Percentiles rank a stretch among this genome's conserved stretches.
Evolutionary conservation across 2,329 filamentous ascomycete genomes (phyloP).

Genomic region (Biscogniauxia marginata): DNA sequence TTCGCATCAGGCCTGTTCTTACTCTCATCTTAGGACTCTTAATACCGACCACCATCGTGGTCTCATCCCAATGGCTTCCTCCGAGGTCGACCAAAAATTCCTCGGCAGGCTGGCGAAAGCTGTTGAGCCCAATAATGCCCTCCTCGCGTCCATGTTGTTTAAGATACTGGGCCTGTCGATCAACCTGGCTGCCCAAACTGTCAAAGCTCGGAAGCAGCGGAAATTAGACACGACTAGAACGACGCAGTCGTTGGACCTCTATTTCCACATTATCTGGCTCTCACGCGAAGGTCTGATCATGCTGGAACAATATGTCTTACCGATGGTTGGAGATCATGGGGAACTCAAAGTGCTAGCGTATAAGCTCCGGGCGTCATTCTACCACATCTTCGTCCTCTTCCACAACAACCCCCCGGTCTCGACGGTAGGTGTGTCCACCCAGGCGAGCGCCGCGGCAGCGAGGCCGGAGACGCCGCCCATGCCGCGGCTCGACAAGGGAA

Average conservation of each 20-base stretch:
- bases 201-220: conserved; percentile 79
- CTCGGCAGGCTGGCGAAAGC: conserved; percentile 83
- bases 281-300: conserved; percentile 87
- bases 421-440: conserved; percentile 46
- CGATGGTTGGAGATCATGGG: conserved; percentile 73
- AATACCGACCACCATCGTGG: background rate
- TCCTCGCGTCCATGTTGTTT: conserved; percentile 80
- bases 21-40: conserved; percentile 6
- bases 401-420: conserved; percentile 84
- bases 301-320: conserved; percentile 83
- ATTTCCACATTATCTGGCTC: conserved; percentile 91
- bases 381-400: conserved; percentile 95
- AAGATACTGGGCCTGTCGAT: conserved; percentile 90
- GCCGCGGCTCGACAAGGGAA: conserved; percentile 45
- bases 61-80: conserved; percentile 73
- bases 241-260: conserved; percentile 77
- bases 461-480: conserved; percentile 15
- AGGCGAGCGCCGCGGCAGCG: conserved; percentile 1
- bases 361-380: conserved; percentile 91
- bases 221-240: conserved; percentile 76
- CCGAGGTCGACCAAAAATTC: conserved; percentile 96
- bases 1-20: conserved; percentile 3
- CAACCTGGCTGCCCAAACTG: conserved; percentile 79
- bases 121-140: conserved; percentile 73
- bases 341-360: conserved; percentile 88